Evolutionary conservation across 164 flowering plant species (phyloP).

Genomic region (Stephania cephalantha): DNA sequence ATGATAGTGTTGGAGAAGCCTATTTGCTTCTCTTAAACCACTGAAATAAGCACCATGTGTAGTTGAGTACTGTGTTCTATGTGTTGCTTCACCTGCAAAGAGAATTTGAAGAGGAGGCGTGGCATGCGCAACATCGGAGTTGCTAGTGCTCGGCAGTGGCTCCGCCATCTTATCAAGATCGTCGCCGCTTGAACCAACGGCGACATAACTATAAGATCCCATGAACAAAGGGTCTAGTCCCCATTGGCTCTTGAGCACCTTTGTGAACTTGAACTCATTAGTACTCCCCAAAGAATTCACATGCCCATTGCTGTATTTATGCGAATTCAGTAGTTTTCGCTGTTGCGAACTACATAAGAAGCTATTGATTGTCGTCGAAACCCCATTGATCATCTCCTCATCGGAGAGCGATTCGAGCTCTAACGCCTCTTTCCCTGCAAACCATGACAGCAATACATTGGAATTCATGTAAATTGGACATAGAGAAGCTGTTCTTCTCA

Average conservation of each 20-base stretch:
- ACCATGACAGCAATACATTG: conserved; percentile 69
- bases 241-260: conserved; percentile 74
- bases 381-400: conserved; percentile 63
- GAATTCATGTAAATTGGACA: conserved; percentile 67
- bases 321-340: conserved; percentile 11
- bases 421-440: conserved; percentile 87
- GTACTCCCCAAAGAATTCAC: conserved; percentile 8
- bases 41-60: conserved; percentile 99
- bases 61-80: conserved; percentile 93
- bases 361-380: conserved; percentile 48
- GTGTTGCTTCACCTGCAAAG: conserved; percentile 99
- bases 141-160: conserved; percentile 54
- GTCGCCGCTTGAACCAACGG: conserved; percentile 84
- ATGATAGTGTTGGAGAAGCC: conserved; percentile 82
- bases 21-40: conserved; percentile 92
- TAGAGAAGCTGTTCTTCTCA: conserved; percentile 67
- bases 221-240: conserved; percentile 88
- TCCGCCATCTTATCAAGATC: conserved; percentile 81
- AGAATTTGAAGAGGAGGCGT: conserved; percentile 63
- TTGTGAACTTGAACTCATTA: conserved; percentile 26
- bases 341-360: conserved; percentile 19
- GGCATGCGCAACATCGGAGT: background rate
- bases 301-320: conserved; percentile 33
- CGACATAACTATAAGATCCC: conserved; percentile 90
- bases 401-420: conserved; percentile 65